Percentiles rank a stretch among this genome's conserved stretches.
Conservation (phyloP, 202 grass and related monocot genomes). For the Saccharum hybrid region DNA sequence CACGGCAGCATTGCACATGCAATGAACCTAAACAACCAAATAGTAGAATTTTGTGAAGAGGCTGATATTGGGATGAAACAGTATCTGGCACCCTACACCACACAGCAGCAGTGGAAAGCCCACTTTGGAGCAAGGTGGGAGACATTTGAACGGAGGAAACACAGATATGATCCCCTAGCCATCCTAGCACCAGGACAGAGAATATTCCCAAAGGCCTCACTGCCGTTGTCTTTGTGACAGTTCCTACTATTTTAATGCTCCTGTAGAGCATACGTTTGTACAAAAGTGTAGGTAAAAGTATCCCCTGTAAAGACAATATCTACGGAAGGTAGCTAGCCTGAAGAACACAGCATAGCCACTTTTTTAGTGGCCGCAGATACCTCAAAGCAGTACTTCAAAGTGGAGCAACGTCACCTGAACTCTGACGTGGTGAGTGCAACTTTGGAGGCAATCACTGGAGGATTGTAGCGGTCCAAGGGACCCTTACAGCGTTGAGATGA, state of each 20-base stretch:
- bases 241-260: conserved; percentile 38
- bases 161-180: conserved; percentile 77
- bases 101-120: conserved; percentile 87
- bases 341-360: conserved; percentile 41
- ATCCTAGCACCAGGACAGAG: conserved; percentile 88
- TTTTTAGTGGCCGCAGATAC: conserved; percentile 25
- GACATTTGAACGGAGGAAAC: conserved; percentile 83
- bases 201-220: conserved; percentile 75
- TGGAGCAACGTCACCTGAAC: conserved; percentile 36
- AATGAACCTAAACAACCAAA: conserved; percentile 69
- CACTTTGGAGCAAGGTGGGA: conserved; percentile 94
- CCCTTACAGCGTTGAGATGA: conserved; percentile 27
- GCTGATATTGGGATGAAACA: conserved; percentile 74
- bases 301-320: conserved; percentile 53
- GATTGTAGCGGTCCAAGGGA: conserved; percentile 21
- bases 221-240: conserved; percentile 56
- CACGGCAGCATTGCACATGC: conserved; percentile 61
- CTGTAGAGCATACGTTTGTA: conserved; percentile 52
- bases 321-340: conserved; percentile 32
- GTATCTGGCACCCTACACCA: conserved; percentile 83
- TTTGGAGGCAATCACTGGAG: conserved; percentile 43
- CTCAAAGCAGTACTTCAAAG: conserved; percentile 38
- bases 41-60: conserved; percentile 69
- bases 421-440: conserved; percentile 23
- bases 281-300: conserved; percentile 59